Evolutionary conservation across 225 moss, liverwort and hornwort species (phyloP).

Genomic region (Polytrichum commune): DNA sequence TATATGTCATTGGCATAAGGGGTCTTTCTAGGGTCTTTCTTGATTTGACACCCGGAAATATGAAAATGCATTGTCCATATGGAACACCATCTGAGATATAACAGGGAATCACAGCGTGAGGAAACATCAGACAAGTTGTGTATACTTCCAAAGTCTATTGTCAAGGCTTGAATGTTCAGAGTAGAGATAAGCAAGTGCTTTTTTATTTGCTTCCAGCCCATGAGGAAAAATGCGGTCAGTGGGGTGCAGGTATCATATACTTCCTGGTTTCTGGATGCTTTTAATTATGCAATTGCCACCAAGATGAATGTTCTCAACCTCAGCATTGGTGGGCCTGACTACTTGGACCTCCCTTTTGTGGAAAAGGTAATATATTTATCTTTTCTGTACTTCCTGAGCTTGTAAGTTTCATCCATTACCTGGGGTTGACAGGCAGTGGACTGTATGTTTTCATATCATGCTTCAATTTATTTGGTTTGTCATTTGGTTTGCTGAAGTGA

Average conservation of each 20-base stretch:
- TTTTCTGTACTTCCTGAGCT: too few species aligned
- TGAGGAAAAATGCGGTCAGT: slow-evolving; percentile 51
- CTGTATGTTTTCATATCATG: too few species aligned
- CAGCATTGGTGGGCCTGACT: slow-evolving; percentile 95
- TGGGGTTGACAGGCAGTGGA: too few species aligned
- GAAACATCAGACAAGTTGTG: not conserved
- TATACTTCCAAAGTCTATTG: not conserved
- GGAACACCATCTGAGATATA: not conserved
- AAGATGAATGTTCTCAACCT: slow-evolving; percentile 97
- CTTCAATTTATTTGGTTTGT: not conserved
- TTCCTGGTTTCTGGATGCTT: slow-evolving; percentile 98
- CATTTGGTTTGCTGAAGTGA: not conserved
- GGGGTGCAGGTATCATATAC: slow-evolving; percentile 93
- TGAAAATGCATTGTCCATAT: not conserved
- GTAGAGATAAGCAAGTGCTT: slow-evolving; percentile 2
- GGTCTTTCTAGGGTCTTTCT: too few species aligned
- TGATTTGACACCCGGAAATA: too few species aligned
- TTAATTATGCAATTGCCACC: slow-evolving; percentile 94
- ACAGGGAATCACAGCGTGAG: not conserved
- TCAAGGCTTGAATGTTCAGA: not conserved
- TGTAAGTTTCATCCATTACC: too few species aligned
- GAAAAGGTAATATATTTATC: slow-evolving; percentile 60
- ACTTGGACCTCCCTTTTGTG: slow-evolving; percentile 90
- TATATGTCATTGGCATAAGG: too few species aligned
- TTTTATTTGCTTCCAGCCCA: slow-evolving; percentile 33